These are phyloP conservation scores for Podospora fimiseda DNA, from an alignment of 495 filamentous ascomycete species.

Conservation along the genomic window DNA sequence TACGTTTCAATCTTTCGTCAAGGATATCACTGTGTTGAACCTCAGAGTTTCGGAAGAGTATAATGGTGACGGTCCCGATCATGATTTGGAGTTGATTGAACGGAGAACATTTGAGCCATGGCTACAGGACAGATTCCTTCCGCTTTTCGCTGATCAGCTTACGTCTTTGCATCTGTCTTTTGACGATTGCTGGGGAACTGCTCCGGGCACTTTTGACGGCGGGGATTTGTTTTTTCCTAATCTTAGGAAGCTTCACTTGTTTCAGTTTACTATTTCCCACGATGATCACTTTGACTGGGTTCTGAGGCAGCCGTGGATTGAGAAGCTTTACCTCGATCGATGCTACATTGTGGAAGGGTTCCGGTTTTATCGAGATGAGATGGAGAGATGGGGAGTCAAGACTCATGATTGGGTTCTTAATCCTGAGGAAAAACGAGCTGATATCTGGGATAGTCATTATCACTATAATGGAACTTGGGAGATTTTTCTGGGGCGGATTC, in stretches of 20 bases:
- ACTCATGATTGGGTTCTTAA: too few relatives aligned
- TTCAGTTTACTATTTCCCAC: slow-evolving; percentile 6
- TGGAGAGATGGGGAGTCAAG: too few relatives aligned
- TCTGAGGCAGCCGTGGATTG: too few relatives aligned
- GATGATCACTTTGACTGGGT: slow-evolving; percentile 14
- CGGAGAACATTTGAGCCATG: slow-evolving; percentile 7
- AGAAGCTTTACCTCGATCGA: too few relatives aligned
- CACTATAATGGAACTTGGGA: too few relatives aligned
- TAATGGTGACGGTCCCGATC: slow-evolving; percentile 7
- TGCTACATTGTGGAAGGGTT: too few relatives aligned
- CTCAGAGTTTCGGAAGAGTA: slow-evolving; percentile 7
- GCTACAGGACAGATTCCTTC: slow-evolving; percentile 4
- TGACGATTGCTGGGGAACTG: slow-evolving; percentile 6
- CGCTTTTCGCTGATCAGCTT: slow-evolving; percentile 4
- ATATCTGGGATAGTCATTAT: too few relatives aligned
- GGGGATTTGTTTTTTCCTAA: slow-evolving; percentile 7
- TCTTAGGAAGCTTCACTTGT: slow-evolving; percentile 5
- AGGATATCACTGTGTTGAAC: slow-evolving; percentile 6
- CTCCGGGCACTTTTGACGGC: slow-evolving; percentile 7
- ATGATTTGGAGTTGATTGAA: slow-evolving; percentile 4
- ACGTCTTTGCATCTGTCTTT: slow-evolving; percentile 5
- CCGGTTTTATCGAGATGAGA: too few relatives aligned
- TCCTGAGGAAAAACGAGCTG: too few relatives aligned
- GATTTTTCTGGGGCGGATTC: too few relatives aligned
- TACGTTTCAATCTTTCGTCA: slow-evolving; percentile 1